Base-by-base conservation (phyloP, 768 basidiomycete genomes). In the Megacollybia marginata region DNA sequence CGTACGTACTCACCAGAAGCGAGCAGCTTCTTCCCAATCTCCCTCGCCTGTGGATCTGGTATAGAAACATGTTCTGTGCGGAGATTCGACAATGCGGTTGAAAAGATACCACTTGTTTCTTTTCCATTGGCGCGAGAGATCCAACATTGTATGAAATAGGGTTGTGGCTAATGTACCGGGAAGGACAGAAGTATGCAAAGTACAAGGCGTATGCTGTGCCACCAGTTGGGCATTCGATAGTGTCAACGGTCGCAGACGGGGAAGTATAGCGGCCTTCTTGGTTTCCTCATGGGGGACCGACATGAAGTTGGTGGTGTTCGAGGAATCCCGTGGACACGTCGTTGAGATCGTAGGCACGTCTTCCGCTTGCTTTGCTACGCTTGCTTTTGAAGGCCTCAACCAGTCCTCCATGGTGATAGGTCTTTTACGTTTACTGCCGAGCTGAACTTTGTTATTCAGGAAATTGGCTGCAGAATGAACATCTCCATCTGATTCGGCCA, bases 51-150 rank as follows among this genome's bases (percentile, higher is more conserved):
- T 71, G 54, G 69, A 72, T 45, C 88, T 67, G 5, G 78, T 79
- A 65, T 78, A 92, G 64, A 91, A 89, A 1, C 84, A 78, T 1
- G 89, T 87, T n/a, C 79, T 71, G 65, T 92, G 89, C 4, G 89
- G 88, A 56, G 86, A 88, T 65, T 91, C 87, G 2, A 91, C 90
- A 12, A 91, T 53, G 18, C 82, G 73, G 58, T 92, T 88, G 62
- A 88, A 84, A 16, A 92, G 72, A 83, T 83, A 91, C 90, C 89
- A 92, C 56, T 82, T 86, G 53, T 86, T 88, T 46, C 79, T 70
- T 53, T 75, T 67, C 89, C 88, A 92, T 8, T 64, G 57, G 36
- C 65, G 70, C 16, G 88, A 81, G 13, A 72, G 67, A 44, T 80
- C 72, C 12, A 84, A 52, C 85, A 92, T 83, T 0, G 72, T 73